Evolutionary conservation across 2,329 filamentous ascomycete species (phyloP).

Genomic region (Pseudopyricularia javanii): DNA sequence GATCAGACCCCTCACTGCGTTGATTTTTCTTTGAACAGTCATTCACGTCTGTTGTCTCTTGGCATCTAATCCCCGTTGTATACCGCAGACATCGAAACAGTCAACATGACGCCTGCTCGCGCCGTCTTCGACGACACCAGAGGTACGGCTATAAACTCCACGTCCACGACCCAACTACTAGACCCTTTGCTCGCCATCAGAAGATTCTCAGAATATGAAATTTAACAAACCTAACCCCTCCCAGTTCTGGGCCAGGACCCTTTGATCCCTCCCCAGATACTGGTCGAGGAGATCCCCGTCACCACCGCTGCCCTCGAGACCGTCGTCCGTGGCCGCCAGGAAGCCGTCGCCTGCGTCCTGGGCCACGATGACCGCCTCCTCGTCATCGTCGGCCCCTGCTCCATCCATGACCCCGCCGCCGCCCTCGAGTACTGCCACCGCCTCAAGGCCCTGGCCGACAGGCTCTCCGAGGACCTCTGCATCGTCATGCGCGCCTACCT

Average conservation of each 20-base stretch:
- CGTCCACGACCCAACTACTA: no score
- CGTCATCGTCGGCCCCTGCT: conserved; percentile 88
- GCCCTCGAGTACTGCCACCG: conserved; percentile 88
- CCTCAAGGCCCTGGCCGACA: conserved; percentile 69
- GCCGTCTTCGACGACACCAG: conserved; percentile 28
- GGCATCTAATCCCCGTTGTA: no score
- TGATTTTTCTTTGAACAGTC: no score
- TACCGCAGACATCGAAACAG: conserved; percentile 17
- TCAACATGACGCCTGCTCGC: conserved; percentile 24
- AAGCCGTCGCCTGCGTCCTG: conserved; percentile 63
- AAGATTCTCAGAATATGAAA: background rate
- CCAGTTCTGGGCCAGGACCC: conserved; percentile 89
- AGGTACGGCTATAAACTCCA: conserved; percentile 11
- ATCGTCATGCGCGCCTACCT: conserved; percentile 98
- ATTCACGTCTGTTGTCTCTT: no score
- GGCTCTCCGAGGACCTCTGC: conserved; percentile 78
- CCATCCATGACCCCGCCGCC: conserved; percentile 85
- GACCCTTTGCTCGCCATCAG: no score
- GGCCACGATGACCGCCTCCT: conserved; percentile 48
- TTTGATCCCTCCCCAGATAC: conserved; percentile 76
- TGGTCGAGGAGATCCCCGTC: conserved; percentile 75
- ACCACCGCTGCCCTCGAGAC: conserved; percentile 43
- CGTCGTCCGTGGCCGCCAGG: conserved; percentile 48
- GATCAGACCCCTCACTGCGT: no score
- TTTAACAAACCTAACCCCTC: conserved; percentile 5